Evolutionary conservation across 352 stramenopile genomes (phyloP), one percentile per base, ranked within the genome.

Genomic region (Globisporangium paddicum): DNA sequence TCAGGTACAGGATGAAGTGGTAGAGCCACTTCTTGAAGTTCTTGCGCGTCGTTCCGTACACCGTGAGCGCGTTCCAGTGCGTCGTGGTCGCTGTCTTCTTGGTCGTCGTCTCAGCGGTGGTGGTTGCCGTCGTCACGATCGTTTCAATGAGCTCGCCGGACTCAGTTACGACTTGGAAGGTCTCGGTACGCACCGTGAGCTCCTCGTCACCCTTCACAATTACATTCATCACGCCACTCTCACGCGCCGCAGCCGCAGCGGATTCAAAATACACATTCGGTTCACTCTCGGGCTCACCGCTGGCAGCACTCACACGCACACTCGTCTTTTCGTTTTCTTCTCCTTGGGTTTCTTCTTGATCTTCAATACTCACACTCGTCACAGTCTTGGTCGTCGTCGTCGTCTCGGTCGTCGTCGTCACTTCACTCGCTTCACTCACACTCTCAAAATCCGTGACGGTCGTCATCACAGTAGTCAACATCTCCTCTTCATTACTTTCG

Each of bases 1-100:
- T 37, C 40, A 79, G 53, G 63, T 72, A 79, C 45, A 51, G 45
- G 28, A 72, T 46, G 55, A 79, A 79, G 55, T 62, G 62, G 37
- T 63, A 62, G 45, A 79, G 52, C 56, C 68, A 63, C 51, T 69
- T 62, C 44, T 70, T 70, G 41, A 70, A 63, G 35, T 69, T 64
- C 40, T 74, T 68, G 42, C 60, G 66, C 50, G 55, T 67, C 37
- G 62, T 61, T 10, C 40, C 35, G 2, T 38, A 61, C 21, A 58
- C 35, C 3, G 38, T 51, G 21, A 59, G 44, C 52, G 52, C 13
- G 11, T 46, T 11, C 21, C 21, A 50, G 8, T 32, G 40, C 9
- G 16, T 5, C 13, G 51, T 23, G n/a, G n/a, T n/a, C n/a, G n/a
- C n/a, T n/a, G n/a, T n/a, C n/a, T n/a, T n/a, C n/a, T n/a, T n/a